Base-by-base conservation (phyloP, 352 stramenopile genomes). In the Phytophthora podocarpi region DNA sequence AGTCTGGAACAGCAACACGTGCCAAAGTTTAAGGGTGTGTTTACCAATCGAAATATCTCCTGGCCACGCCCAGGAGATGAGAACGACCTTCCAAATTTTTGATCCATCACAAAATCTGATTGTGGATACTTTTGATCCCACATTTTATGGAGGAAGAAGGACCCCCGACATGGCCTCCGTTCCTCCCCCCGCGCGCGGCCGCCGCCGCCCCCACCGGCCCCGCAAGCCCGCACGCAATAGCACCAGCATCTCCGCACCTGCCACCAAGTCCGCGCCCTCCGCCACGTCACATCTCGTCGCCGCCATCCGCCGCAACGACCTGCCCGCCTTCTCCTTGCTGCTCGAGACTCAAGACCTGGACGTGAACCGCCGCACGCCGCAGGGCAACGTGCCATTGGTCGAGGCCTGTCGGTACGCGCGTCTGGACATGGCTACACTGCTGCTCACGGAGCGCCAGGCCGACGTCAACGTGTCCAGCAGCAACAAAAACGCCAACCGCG, bases 351-450 rank as follows among this genome's bases (percentile, higher is more conserved):
- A 65, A 26, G 26, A 56, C 2, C 24, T 87, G 32, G 53, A 81
- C 28, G 54, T 87, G 24, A 85, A 88, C 45, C 37, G 59, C 23
- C 64, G 61, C 34, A 76, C 75, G 7, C 49, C 43, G 0, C 49
- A 80, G 0, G 72, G 79, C 27, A 77, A 89, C 27, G 50, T 55
- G 8, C 49, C 71, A 51, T 69, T 89, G 20, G 77, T 88, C 3
- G 82, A 91, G 52, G 64, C 63, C 4, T 87, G 79, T 73, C 73
- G 79, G 35, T 91, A 70, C 26, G 77, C 72, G 13, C 82, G 82
- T 6, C 5, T 67, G 3, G 56, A 76, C 6, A 86, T 87, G 77
- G 57, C 65, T 28, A 36, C 52, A 26, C 30, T 37, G 9, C 60
- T 91, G 8, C 39, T 91, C 9, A 8, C 28, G 0, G 51, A 71